phyloP scores from a whole-genome alignment of 306 rosid species.

The Prunus kanzakura region DNA sequence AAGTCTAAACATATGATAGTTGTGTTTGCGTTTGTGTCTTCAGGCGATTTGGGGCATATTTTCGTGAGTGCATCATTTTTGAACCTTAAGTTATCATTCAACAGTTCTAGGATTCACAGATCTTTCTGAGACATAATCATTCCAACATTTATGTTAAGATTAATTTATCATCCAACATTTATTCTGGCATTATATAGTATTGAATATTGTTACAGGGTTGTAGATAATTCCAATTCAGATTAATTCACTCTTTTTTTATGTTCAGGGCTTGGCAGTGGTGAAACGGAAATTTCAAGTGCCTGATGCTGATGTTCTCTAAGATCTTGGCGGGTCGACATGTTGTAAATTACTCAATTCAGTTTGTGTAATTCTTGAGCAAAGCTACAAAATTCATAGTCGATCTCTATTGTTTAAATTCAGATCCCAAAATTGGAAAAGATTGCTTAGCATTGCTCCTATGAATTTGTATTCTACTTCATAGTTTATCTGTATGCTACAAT shows the following conservation, averaged over 20 bases:
- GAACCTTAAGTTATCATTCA: background rate
- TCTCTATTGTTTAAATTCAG: constrained; percentile 2
- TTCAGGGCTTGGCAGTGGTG: constrained; percentile 17
- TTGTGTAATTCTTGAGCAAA: background rate
- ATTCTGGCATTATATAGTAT: background rate
- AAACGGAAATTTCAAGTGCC: constrained; percentile 19
- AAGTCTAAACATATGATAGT: background rate
- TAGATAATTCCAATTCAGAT: background rate
- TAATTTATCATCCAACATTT: background rate
- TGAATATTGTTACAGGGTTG: background rate
- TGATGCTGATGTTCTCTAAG: constrained; percentile 15
- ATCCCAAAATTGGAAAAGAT: background rate
- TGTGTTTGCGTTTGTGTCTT: background rate
- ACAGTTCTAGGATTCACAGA: background rate
- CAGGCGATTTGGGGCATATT: background rate
- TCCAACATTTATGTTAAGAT: background rate
- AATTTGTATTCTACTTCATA: background rate
- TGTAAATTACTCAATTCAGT: background rate
- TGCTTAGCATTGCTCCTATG: constrained; percentile 1
- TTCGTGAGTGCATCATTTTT: background rate
- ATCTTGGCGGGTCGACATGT: constrained; percentile 7
- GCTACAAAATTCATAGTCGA: background rate
- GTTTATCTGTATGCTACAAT: background rate
- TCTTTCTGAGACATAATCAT: background rate
- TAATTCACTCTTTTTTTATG: background rate